A percentile compares a stretch with the other conserved stretches of the same genome.
Evolutionary conservation across 345 rosid species (phyloP).

Genomic region (Raphanus sativus): DNA sequence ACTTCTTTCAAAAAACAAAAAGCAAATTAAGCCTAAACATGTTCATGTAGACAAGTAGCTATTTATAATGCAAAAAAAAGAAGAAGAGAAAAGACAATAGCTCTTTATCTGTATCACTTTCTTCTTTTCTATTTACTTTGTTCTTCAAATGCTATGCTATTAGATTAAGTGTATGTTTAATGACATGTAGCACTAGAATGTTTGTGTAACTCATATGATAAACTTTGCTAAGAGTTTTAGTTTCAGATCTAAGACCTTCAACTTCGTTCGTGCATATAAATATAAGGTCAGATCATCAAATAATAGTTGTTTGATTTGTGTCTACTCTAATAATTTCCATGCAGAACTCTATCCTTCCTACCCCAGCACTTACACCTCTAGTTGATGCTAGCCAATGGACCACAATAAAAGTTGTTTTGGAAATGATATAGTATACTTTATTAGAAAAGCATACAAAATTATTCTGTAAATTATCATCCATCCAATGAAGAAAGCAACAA

Average conservation of each 20-base stretch:
- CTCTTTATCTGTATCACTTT: neutral
- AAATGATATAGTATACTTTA: neutral
- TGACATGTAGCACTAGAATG: neutral
- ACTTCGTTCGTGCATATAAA: neutral
- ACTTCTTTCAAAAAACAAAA: neutral
- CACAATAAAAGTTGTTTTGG: neutral
- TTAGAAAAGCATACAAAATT: neutral
- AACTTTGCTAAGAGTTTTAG: neutral
- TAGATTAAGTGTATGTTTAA: neutral
- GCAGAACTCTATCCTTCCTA: neutral
- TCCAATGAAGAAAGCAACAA: constrained; percentile 34
- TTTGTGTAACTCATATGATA: neutral
- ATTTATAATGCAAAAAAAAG: neutral
- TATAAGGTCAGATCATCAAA: neutral
- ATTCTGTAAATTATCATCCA: constrained; percentile 20
- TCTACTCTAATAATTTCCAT: neutral
- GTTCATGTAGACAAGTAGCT: neutral
- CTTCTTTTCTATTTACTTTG: neutral
- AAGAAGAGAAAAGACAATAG: neutral
- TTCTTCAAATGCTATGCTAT: neutral
- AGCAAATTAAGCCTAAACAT: neutral
- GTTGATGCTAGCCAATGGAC: constrained; percentile 26
- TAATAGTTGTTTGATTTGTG: neutral
- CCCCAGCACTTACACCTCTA: neutral
- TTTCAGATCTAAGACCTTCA: neutral